Conservation (phyloP, 2,329 filamentous ascomycete species). For the Trichothecium sympodiale region DNA sequence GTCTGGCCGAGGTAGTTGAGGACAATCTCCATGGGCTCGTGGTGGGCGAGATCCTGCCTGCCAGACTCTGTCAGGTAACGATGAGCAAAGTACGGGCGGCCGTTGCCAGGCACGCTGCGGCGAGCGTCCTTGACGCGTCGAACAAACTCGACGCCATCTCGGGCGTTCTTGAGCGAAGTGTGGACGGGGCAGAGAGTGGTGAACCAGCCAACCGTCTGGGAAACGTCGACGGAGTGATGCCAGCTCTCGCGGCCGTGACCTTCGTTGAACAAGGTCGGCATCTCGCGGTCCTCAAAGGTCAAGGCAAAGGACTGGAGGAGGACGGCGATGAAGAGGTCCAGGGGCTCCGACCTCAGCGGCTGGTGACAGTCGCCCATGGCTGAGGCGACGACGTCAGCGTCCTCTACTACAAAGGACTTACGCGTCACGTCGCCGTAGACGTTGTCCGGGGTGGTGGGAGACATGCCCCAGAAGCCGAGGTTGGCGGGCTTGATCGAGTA, state of each 20-base stretch:
- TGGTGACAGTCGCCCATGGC: neutral
- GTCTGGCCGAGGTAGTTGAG: slow-evolving; percentile 32
- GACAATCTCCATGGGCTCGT: slow-evolving; percentile 30
- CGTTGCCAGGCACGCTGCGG: slow-evolving; percentile 20
- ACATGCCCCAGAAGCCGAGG: slow-evolving; percentile 11
- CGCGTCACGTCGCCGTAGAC: slow-evolving; percentile 10
- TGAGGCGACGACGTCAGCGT: slow-evolving; percentile 8
- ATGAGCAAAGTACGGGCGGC: slow-evolving; percentile 25
- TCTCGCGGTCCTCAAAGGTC: slow-evolving; percentile 19
- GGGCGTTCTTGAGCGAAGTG: slow-evolving; percentile 5
- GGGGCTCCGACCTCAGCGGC: slow-evolving; percentile 19
- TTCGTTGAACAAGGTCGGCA: slow-evolving; percentile 26
- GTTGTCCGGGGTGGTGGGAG: slow-evolving; percentile 6
- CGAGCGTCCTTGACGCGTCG: slow-evolving; percentile 9
- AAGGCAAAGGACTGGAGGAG: slow-evolving; percentile 20
- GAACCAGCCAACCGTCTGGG: slow-evolving; percentile 32
- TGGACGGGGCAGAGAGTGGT: slow-evolving; percentile 26
- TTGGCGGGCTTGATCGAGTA: slow-evolving; percentile 6
- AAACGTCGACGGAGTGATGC: slow-evolving; percentile 19
- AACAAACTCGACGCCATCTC: neutral
- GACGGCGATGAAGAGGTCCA: slow-evolving; percentile 26
- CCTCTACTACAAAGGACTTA: slow-evolving; percentile 9
- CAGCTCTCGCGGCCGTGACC: slow-evolving; percentile 27
- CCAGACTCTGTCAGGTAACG: slow-evolving; percentile 18
- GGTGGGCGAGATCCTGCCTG: slow-evolving; percentile 17